Conservation (phyloP, 2,329 filamentous ascomycete species). For the Phaeosphaeria sp. region DNA sequence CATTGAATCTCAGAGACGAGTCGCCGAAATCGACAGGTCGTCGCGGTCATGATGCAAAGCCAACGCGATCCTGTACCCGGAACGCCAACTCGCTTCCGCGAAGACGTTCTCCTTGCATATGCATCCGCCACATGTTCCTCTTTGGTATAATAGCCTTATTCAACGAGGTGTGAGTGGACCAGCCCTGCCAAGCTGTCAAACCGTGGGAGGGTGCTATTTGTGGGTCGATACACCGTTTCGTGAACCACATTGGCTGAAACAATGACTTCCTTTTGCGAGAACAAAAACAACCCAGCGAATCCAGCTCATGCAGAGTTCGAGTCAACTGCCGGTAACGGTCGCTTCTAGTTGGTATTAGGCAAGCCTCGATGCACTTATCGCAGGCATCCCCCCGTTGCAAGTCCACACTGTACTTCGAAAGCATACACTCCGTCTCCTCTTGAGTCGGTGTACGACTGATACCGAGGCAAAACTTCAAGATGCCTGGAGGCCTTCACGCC, state of each 20-base stretch:
- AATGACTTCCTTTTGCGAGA: constrained; percentile 7
- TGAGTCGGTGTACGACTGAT: not conserved
- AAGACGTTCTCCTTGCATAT: not conserved
- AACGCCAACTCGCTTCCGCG: not conserved
- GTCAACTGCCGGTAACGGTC: not conserved
- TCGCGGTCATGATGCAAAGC: not conserved
- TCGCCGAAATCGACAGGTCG: not conserved
- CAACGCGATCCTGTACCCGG: not conserved
- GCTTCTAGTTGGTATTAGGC: not conserved
- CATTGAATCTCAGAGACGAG: not conserved
- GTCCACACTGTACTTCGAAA: not conserved
- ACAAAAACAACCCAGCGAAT: constrained; percentile 2
- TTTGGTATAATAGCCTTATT: not conserved
- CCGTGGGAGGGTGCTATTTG: not conserved
- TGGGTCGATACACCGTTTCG: not conserved
- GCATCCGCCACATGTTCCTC: not conserved
- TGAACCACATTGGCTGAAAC: constrained; percentile 1
- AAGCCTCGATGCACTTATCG: constrained; percentile 24
- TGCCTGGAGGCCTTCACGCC: constrained; percentile 40
- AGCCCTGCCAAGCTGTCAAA: not conserved
- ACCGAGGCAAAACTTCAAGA: constrained; percentile 11
- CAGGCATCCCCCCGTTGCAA: constrained; percentile 22
- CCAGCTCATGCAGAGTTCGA: not conserved
- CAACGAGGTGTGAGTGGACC: not conserved
- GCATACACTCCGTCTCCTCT: not conserved